phyloP scores from a whole-genome alignment of 78 protist species.

The Dictyostelium discoideum region DNA sequence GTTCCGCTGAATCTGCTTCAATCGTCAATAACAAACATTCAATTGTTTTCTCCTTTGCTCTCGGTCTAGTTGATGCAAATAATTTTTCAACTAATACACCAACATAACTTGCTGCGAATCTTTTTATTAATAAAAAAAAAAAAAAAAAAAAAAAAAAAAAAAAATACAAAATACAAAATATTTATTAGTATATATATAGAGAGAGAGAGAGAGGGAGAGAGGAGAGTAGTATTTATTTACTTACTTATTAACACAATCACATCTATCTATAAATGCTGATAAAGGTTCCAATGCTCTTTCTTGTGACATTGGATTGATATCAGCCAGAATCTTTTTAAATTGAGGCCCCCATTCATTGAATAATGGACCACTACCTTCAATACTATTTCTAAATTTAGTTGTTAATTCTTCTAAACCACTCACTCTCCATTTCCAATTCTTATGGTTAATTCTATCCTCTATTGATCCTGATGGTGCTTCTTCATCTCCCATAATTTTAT shows the following conservation, averaged over 20 bases:
- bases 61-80: constrained; percentile 49
- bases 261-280: constrained; percentile 71
- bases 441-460: constrained; percentile 67
- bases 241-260: constrained; percentile 59
- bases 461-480: constrained; percentile 78
- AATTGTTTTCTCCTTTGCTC: constrained; percentile 47
- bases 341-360: constrained; percentile 75
- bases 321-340: constrained; percentile 46
- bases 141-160: too few species aligned
- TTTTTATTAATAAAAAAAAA: background rate
- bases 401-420: constrained; percentile 73
- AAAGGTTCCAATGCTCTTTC: constrained; percentile 72
- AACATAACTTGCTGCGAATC: constrained; percentile 37
- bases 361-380: constrained; percentile 41
- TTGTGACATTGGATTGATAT: constrained; percentile 71
- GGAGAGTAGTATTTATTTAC: background rate
- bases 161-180: too few species aligned
- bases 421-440: constrained; percentile 71
- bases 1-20: constrained; percentile 62
- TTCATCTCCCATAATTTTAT: constrained; percentile 40
- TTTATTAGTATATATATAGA: too few species aligned
- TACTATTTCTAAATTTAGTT: constrained; percentile 14
- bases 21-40: constrained; percentile 22
- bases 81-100: constrained; percentile 56
- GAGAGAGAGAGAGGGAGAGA: too few species aligned